These are phyloP conservation scores for Yamadazyma scolyti DNA, from an alignment of 805 yeast species.

Conservation along the genomic window DNA sequence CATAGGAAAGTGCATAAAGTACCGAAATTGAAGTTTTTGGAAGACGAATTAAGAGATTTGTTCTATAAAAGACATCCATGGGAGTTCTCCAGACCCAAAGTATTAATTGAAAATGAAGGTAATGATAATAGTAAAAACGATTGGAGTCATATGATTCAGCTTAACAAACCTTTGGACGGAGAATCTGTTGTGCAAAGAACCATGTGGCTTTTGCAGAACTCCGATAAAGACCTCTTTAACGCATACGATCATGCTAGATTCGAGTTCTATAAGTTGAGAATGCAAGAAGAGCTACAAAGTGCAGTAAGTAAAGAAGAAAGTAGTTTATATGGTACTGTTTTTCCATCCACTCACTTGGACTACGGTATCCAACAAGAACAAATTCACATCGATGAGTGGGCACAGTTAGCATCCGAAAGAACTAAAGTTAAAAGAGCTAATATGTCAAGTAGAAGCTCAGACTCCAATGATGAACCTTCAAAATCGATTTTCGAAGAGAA, in stretches of 20 bases:
- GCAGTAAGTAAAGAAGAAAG: slow-evolving; percentile 78
- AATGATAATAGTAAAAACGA: slow-evolving; percentile 54
- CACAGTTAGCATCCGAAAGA: slow-evolving; percentile 58
- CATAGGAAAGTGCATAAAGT: slow-evolving; percentile 43
- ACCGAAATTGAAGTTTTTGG: slow-evolving; percentile 54
- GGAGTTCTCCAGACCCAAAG: slow-evolving; percentile 91
- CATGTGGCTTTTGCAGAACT: slow-evolving; percentile 28
- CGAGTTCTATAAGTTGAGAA: slow-evolving; percentile 84
- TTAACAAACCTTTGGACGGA: slow-evolving; percentile 76
- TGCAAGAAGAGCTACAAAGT: slow-evolving; percentile 76
- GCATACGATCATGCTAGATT: slow-evolving; percentile 85
- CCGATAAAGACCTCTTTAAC: slow-evolving; percentile 37
- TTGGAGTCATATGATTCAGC: slow-evolving; percentile 78
- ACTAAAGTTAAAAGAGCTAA: slow-evolving; percentile 56
- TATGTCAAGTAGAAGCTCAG: slow-evolving; percentile 16
- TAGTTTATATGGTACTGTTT: slow-evolving; percentile 78
- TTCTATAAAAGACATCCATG: slow-evolving; percentile 96
- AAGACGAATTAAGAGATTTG: slow-evolving; percentile 77
- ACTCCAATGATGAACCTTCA: slow-evolving; percentile 15
- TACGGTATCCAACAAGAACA: slow-evolving; percentile 72
- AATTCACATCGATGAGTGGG: slow-evolving; percentile 69
- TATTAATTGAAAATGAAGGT: slow-evolving; percentile 72
- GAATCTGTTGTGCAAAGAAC: slow-evolving; percentile 56
- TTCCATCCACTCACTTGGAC: slow-evolving; percentile 57
- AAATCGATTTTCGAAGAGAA: slow-evolving; percentile 16